phyloP scores from a whole-genome alignment of 2,329 filamentous ascomycete genomes.

The Leptographium procerum region DNA sequence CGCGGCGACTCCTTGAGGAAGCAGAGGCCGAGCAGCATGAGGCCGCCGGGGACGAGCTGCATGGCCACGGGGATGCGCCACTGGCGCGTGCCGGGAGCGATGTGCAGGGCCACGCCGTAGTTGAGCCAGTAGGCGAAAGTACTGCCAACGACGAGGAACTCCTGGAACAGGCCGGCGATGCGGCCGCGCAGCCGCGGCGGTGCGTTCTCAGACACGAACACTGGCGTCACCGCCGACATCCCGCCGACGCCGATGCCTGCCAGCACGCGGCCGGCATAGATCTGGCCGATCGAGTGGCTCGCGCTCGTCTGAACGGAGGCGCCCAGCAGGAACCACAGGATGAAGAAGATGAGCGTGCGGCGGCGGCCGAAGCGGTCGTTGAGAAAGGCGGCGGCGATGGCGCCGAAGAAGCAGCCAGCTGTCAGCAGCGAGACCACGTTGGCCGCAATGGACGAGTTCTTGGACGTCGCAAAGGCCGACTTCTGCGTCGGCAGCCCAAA shows the following conservation, averaged over 20 bases:
- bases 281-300: conserved; percentile 9
- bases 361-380: conserved; percentile 5
- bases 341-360: conserved; percentile 2
- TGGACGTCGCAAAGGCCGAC: conserved; percentile 41
- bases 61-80: conserved; percentile 37
- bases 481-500: conserved; percentile 2
- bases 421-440: conserved; percentile 2
- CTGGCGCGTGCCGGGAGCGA: conserved; percentile 26
- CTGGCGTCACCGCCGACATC: conserved; percentile 30
- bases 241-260: conserved; percentile 24
- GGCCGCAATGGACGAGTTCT: conserved; percentile 16
- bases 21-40: conserved; percentile 53
- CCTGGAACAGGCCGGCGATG: conserved; percentile 32
- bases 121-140: conserved; percentile 31
- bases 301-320: conserved; percentile 5
- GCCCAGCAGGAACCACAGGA: conserved; percentile 4
- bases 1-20: conserved; percentile 60
- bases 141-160: conserved; percentile 31
- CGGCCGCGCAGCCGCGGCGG: conserved; percentile 33
- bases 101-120: conserved; percentile 29
- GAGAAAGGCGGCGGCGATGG: neutral
- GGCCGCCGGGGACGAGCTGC: conserved; percentile 56
- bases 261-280: conserved; percentile 26
- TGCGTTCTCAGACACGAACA: conserved; percentile 34
- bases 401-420: neutral